These are phyloP conservation scores for Kwoniella bestiolae DNA, from an alignment of 768 basidiomycete species.

Conservation along the genomic window DNA sequence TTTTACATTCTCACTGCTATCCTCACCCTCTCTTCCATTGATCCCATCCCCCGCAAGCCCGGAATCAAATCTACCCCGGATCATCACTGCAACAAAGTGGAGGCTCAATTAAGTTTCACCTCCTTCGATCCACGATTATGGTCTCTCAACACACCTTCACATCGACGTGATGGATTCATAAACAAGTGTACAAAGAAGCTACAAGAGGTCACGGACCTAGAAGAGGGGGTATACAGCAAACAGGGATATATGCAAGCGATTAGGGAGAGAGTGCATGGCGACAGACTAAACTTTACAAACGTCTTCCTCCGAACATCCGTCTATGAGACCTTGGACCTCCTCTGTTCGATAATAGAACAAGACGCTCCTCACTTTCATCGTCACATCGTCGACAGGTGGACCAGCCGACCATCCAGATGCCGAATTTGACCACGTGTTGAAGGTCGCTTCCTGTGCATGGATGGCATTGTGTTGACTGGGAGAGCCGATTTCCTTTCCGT, in stretches of 20 bases:
- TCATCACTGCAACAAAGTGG: background rate
- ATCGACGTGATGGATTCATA: background rate
- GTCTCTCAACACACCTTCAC: background rate
- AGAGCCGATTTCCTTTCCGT: slow-evolving; percentile 8
- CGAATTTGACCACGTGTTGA: slow-evolving; percentile 24
- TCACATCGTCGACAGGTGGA: too few species aligned
- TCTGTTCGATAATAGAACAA: slow-evolving; percentile 27
- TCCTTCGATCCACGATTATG: background rate
- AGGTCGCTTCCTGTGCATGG: slow-evolving; percentile 7
- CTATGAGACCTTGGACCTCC: background rate
- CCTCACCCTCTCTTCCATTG: too few species aligned
- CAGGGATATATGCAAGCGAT: background rate
- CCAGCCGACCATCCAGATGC: too few species aligned
- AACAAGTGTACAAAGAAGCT: background rate
- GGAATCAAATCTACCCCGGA: background rate
- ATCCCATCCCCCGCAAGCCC: background rate
- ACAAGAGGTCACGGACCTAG: background rate
- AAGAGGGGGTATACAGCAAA: background rate
- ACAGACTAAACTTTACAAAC: slow-evolving; percentile 5
- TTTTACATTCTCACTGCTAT: background rate
- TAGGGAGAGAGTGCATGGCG: background rate
- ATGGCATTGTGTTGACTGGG: slow-evolving; percentile 11
- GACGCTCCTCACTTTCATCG: slow-evolving; percentile 18
- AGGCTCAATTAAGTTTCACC: too few species aligned
- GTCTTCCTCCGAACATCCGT: slow-evolving; percentile 2